Base-by-base conservation (phyloP, 257 asterid genomes). In the Lavandula angustifolia region DNA sequence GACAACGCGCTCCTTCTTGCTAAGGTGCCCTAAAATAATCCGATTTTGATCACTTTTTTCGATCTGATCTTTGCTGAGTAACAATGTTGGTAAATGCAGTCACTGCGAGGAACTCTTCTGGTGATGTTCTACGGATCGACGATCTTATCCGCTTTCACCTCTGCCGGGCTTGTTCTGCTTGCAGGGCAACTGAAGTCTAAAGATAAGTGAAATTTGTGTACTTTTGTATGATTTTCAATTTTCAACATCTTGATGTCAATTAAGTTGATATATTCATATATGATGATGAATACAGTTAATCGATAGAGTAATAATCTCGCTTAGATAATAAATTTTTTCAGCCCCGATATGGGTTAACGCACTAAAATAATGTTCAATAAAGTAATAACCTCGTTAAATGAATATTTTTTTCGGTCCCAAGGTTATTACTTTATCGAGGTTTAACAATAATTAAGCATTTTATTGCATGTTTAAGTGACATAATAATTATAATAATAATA, bases 1-100 rank as follows among this genome's bases (percentile, higher is more conserved):
- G 97, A 87, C 55, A 89, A 89, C 22, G 99, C 97, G 14, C 72
- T 87, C 66, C 81, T 78, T 75, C 96, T 89, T 35, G 94, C 92
- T 2, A 89, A 87, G 96, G 96, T 91, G 68, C 59, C 54, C n/a
- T n/a, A n/a, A n/a, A n/a, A n/a, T n/a, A n/a, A n/a, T 16, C 51
- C 13, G 27, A 1, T 48, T 66, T 54, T 46, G 46, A 3, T 54
- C 57, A 9, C 10, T 37, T 49, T 37, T 11, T 5, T 49, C 55
- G 50, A 50, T 29, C n/a, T 58, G 2, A 17, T 34, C 27, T 6
- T 8, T 17, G 35, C 41, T 49, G 17, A 48, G 13, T 68, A 5
- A 58, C 29, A 14, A 68, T 16, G 69, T 16, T 44, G 52, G 47
- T 32, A 37, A 49, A 5, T 79, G 84, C 91, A 92, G 97, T 87